A percentile compares a stretch with the other conserved stretches of the same genome.
phyloP scores from a whole-genome alignment of 176 grass and related monocot genomes.

The Bothriochloa decipiens region DNA sequence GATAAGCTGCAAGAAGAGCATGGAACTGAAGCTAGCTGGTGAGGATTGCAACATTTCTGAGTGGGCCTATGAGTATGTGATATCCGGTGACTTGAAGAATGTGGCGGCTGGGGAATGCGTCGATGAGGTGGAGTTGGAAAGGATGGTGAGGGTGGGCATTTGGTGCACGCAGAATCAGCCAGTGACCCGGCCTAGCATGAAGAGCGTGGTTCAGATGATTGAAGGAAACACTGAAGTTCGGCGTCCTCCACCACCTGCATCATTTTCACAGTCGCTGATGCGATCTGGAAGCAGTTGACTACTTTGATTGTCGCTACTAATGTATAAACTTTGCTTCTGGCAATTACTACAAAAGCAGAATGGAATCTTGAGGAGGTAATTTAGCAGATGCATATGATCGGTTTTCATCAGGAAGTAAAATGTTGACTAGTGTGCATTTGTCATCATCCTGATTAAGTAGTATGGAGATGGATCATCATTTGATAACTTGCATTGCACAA shows the following conservation, averaged over 20 bases:
- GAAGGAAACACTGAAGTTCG: conserved; percentile 50
- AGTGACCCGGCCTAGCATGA: conserved; percentile 46
- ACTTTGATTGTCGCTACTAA: neutral
- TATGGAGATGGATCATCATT: neutral
- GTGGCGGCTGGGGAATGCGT: conserved; percentile 39
- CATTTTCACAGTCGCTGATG: conserved; percentile 35
- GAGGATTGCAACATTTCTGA: conserved; percentile 38
- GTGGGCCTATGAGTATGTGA: conserved; percentile 36
- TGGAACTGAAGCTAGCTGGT: conserved; percentile 35
- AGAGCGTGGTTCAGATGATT: conserved; percentile 51
- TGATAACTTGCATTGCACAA: neutral
- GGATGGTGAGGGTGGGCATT: conserved; percentile 51
- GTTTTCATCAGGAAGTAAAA: neutral
- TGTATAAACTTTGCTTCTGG: neutral
- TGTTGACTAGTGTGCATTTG: neutral
- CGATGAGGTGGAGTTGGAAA: conserved; percentile 37
- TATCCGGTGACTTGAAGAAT: conserved; percentile 30
- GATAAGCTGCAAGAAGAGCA: conserved; percentile 58
- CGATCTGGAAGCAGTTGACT: conserved; percentile 14
- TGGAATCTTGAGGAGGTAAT: neutral
- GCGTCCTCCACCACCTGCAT: conserved; percentile 32
- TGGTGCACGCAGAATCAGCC: conserved; percentile 64
- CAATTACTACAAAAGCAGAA: neutral
- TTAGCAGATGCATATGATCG: neutral
- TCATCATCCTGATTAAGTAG: neutral